phyloP scores from a whole-genome alignment of 345 rosid genomes.

The Euphorbia tirucalli region DNA sequence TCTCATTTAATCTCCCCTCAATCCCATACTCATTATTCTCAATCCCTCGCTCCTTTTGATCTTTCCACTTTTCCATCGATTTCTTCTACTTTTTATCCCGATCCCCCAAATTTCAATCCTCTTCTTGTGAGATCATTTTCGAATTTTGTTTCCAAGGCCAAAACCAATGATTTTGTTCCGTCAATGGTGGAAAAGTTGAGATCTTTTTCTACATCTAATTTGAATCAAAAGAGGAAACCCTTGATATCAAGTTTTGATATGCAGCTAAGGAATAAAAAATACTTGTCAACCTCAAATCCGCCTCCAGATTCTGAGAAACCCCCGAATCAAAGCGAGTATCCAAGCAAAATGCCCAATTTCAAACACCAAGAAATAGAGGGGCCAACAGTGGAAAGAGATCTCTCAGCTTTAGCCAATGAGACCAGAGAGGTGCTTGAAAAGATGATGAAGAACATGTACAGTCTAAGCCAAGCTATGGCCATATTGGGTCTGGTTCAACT shows the following conservation, averaged over 20 bases:
- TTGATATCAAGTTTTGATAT: constrained; percentile 12
- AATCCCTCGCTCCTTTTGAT: background rate
- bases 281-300: constrained; percentile 41
- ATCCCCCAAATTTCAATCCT: background rate
- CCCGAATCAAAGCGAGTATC: constrained; percentile 22
- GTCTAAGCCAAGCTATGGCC: constrained; percentile 63
- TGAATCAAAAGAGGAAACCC: constrained; percentile 2
- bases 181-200: background rate
- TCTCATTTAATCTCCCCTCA: too few relatives aligned
- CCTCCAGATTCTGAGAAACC: constrained; percentile 27
- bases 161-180: background rate
- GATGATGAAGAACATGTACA: constrained; percentile 73
- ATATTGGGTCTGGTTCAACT: constrained; percentile 63
- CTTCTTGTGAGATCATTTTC: background rate
- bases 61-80: background rate
- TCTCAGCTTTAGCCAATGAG: constrained; percentile 73
- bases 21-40: background rate
- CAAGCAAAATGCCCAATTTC: constrained; percentile 55
- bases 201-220: background rate
- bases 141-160: background rate
- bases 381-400: constrained; percentile 82
- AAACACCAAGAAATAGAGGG: constrained; percentile 97
- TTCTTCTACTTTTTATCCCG: background rate
- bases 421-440: constrained; percentile 62
- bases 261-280: constrained; percentile 21